Percentiles rank a stretch among this genome's conserved stretches.
Evolutionary conservation across 2,329 filamentous ascomycete genomes (phyloP).

Genomic region (Juglanconis sp.): DNA sequence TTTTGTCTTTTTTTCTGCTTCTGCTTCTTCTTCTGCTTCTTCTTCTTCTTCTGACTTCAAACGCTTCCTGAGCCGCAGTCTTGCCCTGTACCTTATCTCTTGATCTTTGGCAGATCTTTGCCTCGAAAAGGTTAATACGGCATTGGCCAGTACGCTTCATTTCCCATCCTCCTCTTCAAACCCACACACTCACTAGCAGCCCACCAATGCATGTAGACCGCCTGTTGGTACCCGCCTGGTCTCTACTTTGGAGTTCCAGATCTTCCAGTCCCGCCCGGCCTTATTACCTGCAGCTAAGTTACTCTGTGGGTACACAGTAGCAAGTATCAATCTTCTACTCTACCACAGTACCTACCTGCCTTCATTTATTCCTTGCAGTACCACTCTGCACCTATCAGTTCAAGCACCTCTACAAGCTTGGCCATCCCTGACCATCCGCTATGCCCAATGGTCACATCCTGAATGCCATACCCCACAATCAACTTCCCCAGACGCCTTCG

Average conservation of each 20-base stretch:
- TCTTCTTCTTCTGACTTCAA: background rate
- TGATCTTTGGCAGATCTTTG: background rate
- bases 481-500: constrained; percentile 21
- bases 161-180: background rate
- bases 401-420: constrained; percentile 24
- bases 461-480: constrained; percentile 17
- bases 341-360: background rate
- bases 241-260: background rate
- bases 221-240: background rate
- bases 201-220: background rate
- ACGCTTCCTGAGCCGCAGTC: constrained; percentile 6
- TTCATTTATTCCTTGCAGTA: background rate
- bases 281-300: background rate
- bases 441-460: constrained; percentile 19
- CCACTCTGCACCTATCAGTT: background rate
- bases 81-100: background rate
- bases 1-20: no score
- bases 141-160: constrained; percentile 9
- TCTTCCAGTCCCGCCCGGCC: background rate
- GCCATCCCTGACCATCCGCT: constrained; percentile 16
- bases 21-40: no score
- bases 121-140: background rate
- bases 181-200: background rate
- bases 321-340: no score
- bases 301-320: no score